These are phyloP conservation scores for Phoma sp. DNA, from an alignment of 2,329 filamentous ascomycete genomes.

Conservation along the genomic window DNA sequence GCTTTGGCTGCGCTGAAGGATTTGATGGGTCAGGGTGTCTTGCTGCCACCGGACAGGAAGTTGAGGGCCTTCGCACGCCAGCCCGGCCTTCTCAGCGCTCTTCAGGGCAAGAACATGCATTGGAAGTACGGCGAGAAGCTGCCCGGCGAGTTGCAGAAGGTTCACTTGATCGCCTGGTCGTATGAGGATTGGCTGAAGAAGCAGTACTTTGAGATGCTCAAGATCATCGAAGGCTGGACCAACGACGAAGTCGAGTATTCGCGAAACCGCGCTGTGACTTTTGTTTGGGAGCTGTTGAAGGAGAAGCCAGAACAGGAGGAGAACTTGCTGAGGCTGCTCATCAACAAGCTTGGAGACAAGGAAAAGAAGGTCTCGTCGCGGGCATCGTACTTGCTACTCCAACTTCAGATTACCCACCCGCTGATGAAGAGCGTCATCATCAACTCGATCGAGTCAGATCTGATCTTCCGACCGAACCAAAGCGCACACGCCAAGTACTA, in stretches of 20 bases:
- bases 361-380: conserved; percentile 95
- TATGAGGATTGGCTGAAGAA: conserved; percentile 97
- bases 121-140: conserved; percentile 76
- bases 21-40: conserved; percentile 84
- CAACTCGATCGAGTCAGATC: conserved; percentile 81
- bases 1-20: conserved; percentile 94
- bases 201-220: conserved; percentile 90
- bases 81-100: conserved; percentile 72
- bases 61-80: conserved; percentile 81
- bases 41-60: conserved; percentile 83
- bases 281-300: conserved; percentile 87
- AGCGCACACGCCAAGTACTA: conserved; percentile 91
- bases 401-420: conserved; percentile 86
- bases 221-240: conserved; percentile 90
- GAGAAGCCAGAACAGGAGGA: conserved; percentile 98
- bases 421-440: conserved; percentile 93
- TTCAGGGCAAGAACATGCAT: conserved; percentile 66
- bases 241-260: conserved; percentile 96
- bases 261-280: conserved; percentile 83
- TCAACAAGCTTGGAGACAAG: conserved; percentile 96
- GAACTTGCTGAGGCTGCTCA: conserved; percentile 85
- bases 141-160: conserved; percentile 74
- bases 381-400: conserved; percentile 90
- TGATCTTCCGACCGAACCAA: conserved; percentile 86
- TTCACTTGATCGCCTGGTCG: conserved; percentile 84